Percentiles rank a stretch among this genome's conserved stretches.
These are phyloP conservation scores for Entamoeba invadens DNA, from an alignment of 208 protist species.

Conservation along the genomic window DNA sequence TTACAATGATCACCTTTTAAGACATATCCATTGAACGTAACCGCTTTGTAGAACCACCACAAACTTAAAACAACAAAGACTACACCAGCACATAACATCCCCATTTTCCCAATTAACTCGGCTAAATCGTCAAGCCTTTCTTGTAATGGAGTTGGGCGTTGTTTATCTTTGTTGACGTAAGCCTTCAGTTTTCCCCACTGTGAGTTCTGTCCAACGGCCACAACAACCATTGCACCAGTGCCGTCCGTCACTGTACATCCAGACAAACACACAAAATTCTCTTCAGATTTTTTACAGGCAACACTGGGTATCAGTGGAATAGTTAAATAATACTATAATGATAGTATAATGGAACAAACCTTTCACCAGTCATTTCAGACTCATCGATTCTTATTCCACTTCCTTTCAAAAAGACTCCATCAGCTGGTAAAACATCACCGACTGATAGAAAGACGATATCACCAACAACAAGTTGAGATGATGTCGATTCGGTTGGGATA, in stretches of 20 bases:
- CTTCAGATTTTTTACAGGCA: conserved; percentile 54
- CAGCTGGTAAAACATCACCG: conserved; percentile 69
- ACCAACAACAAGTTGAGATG: conserved; percentile 55
- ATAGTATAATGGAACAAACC: conserved; percentile 60
- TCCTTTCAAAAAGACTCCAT: conserved; percentile 62
- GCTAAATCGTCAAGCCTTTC: conserved; percentile 56
- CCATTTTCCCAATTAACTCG: conserved; percentile 60
- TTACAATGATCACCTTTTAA: background rate
- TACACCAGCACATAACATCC: conserved; percentile 50
- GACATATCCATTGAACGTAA: background rate
- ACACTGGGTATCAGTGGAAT: too few species aligned
- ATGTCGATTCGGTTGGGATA: conserved; percentile 44
- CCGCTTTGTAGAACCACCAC: background rate
- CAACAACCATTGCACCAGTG: conserved; percentile 39
- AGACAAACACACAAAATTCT: conserved; percentile 53
- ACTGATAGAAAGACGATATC: conserved; percentile 60
- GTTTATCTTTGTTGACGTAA: conserved; percentile 37
- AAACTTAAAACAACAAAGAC: conserved; percentile 45
- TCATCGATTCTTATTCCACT: conserved; percentile 62
- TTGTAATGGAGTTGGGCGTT: conserved; percentile 66
- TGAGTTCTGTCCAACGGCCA: conserved; percentile 64
- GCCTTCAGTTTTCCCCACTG: conserved; percentile 54
- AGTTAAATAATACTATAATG: too few species aligned
- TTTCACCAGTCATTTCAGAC: conserved; percentile 76
- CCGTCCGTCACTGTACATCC: conserved; percentile 55